phyloP scores from a whole-genome alignment of 2,329 filamentous ascomycete genomes.

The Golovinomyces cichoracearum region DNA sequence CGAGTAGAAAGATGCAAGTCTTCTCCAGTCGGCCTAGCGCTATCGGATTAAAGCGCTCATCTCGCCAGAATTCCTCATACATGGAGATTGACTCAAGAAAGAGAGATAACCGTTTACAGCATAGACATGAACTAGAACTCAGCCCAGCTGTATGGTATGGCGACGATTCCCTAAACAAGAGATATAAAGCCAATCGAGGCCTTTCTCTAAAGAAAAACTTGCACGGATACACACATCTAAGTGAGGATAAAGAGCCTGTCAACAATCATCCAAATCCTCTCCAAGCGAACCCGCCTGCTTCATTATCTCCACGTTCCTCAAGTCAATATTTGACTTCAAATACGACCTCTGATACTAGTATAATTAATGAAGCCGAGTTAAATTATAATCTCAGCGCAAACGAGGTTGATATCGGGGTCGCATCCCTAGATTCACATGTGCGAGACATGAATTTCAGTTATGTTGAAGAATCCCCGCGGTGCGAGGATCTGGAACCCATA shows the following conservation, averaged over 20 bases:
- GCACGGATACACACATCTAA: conserved; percentile 8
- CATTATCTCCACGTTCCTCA: not conserved
- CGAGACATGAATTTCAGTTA: not conserved
- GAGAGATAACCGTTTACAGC: not conserved
- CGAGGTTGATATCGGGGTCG: conserved; percentile 16
- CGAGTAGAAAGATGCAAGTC: conserved; percentile 30
- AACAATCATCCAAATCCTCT: conserved; percentile 23
- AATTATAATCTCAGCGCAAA: conserved; percentile 17
- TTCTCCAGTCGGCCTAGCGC: no score
- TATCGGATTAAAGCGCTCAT: no score
- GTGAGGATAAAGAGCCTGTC: conserved; percentile 20
- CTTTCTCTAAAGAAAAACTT: conserved; percentile 9
- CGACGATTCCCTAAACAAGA: conserved; percentile 13
- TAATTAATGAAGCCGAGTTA: not conserved
- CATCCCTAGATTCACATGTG: conserved; percentile 19
- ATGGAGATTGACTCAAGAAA: conserved; percentile 18
- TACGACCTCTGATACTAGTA: not conserved
- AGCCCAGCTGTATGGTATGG: conserved; percentile 11
- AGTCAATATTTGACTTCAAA: not conserved
- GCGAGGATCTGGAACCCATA: conserved; percentile 28
- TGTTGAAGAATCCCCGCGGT: conserved; percentile 10
- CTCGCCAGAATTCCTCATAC: conserved; percentile 17
- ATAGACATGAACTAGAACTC: not conserved
- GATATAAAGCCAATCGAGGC: conserved; percentile 9
- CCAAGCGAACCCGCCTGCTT: conserved; percentile 20